Conservation (phyloP, 1,284 basidiomycete species). For the Microbotryomycetes sp. region DNA sequence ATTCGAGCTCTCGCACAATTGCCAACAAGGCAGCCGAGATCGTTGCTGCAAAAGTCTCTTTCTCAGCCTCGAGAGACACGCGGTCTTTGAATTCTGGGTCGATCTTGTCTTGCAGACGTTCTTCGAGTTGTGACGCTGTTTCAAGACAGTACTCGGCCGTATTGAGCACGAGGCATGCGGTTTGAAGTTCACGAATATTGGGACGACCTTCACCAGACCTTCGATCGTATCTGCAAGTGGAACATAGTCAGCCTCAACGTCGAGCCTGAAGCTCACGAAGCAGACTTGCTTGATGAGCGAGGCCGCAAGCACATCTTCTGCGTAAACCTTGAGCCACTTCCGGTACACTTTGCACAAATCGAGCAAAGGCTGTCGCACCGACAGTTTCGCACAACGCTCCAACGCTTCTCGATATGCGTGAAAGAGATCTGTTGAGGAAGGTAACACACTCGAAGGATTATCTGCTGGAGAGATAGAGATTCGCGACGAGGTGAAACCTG, state of each 20-base stretch:
- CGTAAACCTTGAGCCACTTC: slow-evolving; percentile 91
- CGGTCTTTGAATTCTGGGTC: slow-evolving; percentile 65
- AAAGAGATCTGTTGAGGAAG: slow-evolving; percentile 92
- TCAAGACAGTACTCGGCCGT: slow-evolving; percentile 96
- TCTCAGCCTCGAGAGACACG: slow-evolving; percentile 74
- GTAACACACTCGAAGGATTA: slow-evolving; percentile 63
- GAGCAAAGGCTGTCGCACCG: slow-evolving; percentile 60
- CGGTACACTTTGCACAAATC: slow-evolving; percentile 73
- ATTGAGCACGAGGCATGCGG: slow-evolving; percentile 80
- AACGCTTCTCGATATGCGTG: slow-evolving; percentile 94
- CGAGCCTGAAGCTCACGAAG: background rate
- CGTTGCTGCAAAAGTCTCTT: slow-evolving; percentile 80
- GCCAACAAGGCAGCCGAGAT: slow-evolving; percentile 72
- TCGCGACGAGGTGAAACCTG: slow-evolving; percentile 61
- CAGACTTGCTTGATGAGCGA: slow-evolving; percentile 19
- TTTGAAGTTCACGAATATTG: slow-evolving; percentile 66
- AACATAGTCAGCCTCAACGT: slow-evolving; percentile 3
- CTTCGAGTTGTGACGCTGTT: slow-evolving; percentile 80
- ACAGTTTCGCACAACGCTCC: slow-evolving; percentile 80
- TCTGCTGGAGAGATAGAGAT: slow-evolving; percentile 55
- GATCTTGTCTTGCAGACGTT: slow-evolving; percentile 79
- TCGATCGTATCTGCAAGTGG: slow-evolving; percentile 46
- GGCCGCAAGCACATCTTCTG: slow-evolving; percentile 53
- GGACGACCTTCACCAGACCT: slow-evolving; percentile 69
- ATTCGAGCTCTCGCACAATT: slow-evolving; percentile 74